Evolutionary conservation across 2,329 filamentous ascomycete genomes (phyloP), one percentile per base, ranked within the genome.

Genomic region (Albophoma yamanashiensis): DNA sequence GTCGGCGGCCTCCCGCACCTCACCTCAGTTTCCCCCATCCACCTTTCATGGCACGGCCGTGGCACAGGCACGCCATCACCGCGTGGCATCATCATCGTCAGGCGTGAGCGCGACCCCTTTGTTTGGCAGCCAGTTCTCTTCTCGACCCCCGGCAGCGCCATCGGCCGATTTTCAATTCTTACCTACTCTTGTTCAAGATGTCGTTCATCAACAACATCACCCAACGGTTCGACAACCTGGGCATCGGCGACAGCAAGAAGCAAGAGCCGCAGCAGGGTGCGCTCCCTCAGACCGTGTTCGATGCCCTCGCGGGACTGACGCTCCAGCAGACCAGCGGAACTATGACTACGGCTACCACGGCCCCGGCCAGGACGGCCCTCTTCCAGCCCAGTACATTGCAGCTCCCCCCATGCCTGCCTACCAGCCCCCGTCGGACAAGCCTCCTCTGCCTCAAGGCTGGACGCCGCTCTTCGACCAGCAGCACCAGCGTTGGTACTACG

Each of bases 401-500:
- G 60, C 66, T 55, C 64, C 64, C 45, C 67, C 57, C 47, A 63
- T 50, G 27, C 72, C 71, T 15, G 59, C 58, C 12, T 75, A 74
- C 59, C 68, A 73, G 53, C 73, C 73, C 36, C 72, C 73, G 9
- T 67, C 69, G 22, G 70, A 72, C 63, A 70, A 70, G 61, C 80
- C 85, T 31, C 75, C 81, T 62, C 75, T 87, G 64, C 79, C 86
- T 31, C 68, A 77, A 57, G 86, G 86, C 64, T 89, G 86, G 86
- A 74, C 76, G 36, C 76, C 84, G 31, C 81, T 87, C 70, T 89
- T 81, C 73, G 86, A 89, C 64, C 79, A 82, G 60, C 77, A 76
- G 61, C 75, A 78, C 62, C 82, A 86, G 67, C 82, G 83, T 59
- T 88, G 83, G 75, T 89, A 83, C 74, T 89, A 86, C 67, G 77